These are phyloP conservation scores for Halteria grandinella DNA, from an alignment of 73 alveolate species.

Conservation along the genomic window DNA sequence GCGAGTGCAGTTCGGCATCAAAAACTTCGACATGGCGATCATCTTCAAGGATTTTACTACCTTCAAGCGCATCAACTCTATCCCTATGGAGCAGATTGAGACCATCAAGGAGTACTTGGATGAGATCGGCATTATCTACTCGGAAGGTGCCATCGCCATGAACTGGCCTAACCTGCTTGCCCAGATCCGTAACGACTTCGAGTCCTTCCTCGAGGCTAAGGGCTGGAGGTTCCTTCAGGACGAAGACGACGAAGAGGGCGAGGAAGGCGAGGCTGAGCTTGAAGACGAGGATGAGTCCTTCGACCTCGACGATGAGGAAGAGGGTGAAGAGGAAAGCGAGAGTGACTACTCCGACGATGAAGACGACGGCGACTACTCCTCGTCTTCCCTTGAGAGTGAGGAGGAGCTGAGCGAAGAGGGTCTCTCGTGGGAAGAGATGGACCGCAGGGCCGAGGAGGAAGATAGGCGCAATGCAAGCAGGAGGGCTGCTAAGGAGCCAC, in stretches of 20 bases:
- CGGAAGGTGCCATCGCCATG: conserved; percentile 89
- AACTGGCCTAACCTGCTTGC: conserved; percentile 88
- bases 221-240: conserved; percentile 94
- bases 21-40: conserved; percentile 94
- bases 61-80: conserved; percentile 84
- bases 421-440: conserved; percentile 87
- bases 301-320: conserved; percentile 80
- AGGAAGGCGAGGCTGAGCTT: conserved; percentile 71
- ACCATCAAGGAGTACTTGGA: conserved; percentile 89
- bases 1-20: conserved; percentile 92
- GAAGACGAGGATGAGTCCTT: conserved; percentile 80
- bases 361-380: conserved; percentile 78
- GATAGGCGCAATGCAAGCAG: conserved; percentile 60
- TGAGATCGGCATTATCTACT: conserved; percentile 84
- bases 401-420: conserved; percentile 84
- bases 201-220: conserved; percentile 88
- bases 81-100: conserved; percentile 89
- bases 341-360: conserved; percentile 77
- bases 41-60: conserved; percentile 90
- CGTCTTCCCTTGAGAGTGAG: conserved; percentile 82
- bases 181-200: conserved; percentile 85
- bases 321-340: conserved; percentile 65
- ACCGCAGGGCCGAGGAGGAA: conserved; percentile 80
- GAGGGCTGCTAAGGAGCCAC: conserved; percentile 23
- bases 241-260: conserved; percentile 69